Conservation (phyloP, 108 stramenopile genomes). For the Cyclotella cryptica region DNA sequence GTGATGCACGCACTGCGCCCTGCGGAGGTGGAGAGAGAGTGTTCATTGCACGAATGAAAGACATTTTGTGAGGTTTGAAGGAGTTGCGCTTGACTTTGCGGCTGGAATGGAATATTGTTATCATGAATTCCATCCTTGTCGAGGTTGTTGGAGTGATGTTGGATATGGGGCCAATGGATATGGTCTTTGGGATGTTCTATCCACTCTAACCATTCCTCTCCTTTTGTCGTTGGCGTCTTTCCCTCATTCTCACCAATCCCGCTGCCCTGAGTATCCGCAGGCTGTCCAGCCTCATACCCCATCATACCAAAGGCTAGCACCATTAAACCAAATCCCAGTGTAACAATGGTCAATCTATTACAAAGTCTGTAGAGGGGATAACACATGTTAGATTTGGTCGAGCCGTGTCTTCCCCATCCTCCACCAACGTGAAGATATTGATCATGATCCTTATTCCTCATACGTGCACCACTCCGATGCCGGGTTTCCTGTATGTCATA, state of each 20-base stretch:
- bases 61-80: conserved; percentile 23
- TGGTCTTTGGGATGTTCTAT: conserved; percentile 18
- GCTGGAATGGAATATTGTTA: neutral
- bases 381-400: neutral
- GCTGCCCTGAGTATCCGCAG: neutral
- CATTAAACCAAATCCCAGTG: conserved; percentile 3
- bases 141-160: conserved; percentile 5
- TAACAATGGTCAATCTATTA: neutral
- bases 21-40: conserved; percentile 10
- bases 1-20: conserved; percentile 21
- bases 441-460: neutral
- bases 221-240: conserved; percentile 11
- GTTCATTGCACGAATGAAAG: conserved; percentile 36
- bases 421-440: conserved; percentile 21
- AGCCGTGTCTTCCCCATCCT: conserved; percentile 34
- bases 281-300: conserved; percentile 35
- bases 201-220: conserved; percentile 37
- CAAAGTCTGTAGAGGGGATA: neutral
- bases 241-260: neutral
- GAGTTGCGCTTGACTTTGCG: conserved; percentile 3
- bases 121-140: neutral
- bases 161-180: conserved; percentile 21
- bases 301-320: conserved; percentile 18
- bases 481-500: conserved; percentile 9
- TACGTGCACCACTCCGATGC: neutral